Percentiles rank a stretch among this genome's conserved stretches.
phyloP scores from a whole-genome alignment of 257 asterid genomes.

The Nicotiana knightiana region DNA sequence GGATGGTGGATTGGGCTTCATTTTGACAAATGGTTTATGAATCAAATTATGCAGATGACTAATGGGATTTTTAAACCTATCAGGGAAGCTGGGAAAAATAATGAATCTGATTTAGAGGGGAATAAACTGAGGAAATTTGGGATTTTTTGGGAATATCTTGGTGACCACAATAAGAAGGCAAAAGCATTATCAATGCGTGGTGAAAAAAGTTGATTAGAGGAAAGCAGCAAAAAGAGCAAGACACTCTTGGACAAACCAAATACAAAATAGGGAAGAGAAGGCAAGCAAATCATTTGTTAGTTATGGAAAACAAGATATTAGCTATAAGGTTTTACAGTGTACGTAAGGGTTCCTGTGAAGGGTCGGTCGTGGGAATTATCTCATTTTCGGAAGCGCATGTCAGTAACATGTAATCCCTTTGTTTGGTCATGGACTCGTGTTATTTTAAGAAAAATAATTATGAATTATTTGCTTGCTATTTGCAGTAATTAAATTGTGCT shows the following conservation, averaged over 20 bases:
- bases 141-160: neutral
- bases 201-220: neutral
- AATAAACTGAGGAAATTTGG: neutral
- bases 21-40: neutral
- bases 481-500: neutral
- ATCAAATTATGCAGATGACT: neutral
- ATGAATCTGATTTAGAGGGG: neutral
- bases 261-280: neutral
- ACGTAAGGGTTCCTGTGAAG: neutral
- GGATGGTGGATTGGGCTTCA: neutral
- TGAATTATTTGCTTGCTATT: neutral
- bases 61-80: neutral
- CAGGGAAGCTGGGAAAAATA: neutral
- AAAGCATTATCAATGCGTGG: neutral
- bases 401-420: neutral
- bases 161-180: constrained; percentile 5
- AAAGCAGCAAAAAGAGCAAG: neutral
- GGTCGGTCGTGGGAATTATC: neutral
- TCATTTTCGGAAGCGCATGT: neutral
- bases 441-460: neutral
- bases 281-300: neutral
- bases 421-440: neutral
- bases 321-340: neutral
- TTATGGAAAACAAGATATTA: neutral
- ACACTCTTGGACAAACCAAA: neutral